These are phyloP conservation scores for Sarcodon aspratus DNA, from an alignment of 768 basidiomycete species.

Conservation along the genomic window DNA sequence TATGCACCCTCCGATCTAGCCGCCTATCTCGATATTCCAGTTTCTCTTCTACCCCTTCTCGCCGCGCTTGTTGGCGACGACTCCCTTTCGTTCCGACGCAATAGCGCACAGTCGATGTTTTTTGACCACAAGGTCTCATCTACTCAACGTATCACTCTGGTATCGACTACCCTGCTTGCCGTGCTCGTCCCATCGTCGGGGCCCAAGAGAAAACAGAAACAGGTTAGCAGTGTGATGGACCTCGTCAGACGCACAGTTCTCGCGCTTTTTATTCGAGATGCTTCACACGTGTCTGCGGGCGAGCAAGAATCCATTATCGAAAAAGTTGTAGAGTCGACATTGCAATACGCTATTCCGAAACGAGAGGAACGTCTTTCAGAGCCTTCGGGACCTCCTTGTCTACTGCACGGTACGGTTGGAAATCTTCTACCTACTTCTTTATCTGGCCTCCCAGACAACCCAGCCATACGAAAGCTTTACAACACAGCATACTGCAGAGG, in stretches of 20 bases:
- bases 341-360: slow-evolving; percentile 69
- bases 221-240: slow-evolving; percentile 53
- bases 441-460: not conserved
- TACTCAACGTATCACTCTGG: slow-evolving; percentile 55
- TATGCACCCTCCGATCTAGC: slow-evolving; percentile 58
- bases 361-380: slow-evolving; percentile 28
- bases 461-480: slow-evolving; percentile 30
- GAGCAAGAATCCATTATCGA: slow-evolving; percentile 59
- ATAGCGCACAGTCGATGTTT: slow-evolving; percentile 44
- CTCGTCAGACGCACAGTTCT: slow-evolving; percentile 62
- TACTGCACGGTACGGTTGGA: not conserved
- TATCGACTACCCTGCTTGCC: slow-evolving; percentile 43
- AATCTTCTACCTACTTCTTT: not conserved
- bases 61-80: slow-evolving; percentile 78
- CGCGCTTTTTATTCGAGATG: slow-evolving; percentile 39
- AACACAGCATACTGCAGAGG: slow-evolving; percentile 55
- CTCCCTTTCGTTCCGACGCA: slow-evolving; percentile 32
- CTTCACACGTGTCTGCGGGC: slow-evolving; percentile 37
- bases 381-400: not conserved
- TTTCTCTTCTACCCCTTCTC: slow-evolving; percentile 63
- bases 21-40: slow-evolving; percentile 51
- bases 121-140: slow-evolving; percentile 50
- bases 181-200: slow-evolving; percentile 24
- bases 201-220: slow-evolving; percentile 35
- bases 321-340: slow-evolving; percentile 57